phyloP scores from a whole-genome alignment of 2,329 filamentous ascomycete genomes.

The Cytospora piceicola region DNA sequence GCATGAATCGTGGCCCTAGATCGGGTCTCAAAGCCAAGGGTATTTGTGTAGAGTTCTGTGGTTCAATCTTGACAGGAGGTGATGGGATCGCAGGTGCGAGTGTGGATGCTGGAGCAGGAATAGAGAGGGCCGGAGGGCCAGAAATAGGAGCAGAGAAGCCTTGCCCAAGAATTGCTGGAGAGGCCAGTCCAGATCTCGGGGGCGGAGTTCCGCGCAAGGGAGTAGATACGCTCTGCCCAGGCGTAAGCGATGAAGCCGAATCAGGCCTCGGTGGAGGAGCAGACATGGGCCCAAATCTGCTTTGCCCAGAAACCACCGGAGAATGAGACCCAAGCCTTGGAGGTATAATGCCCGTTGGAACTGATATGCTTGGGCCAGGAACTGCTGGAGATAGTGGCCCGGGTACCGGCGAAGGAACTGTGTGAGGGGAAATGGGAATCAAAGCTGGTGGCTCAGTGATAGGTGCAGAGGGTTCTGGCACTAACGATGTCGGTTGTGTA shows the following conservation, averaged over 20 bases:
- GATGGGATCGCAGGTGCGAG: conserved; percentile 8
- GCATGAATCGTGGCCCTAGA: conserved; percentile 29
- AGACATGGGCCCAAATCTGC: not conserved
- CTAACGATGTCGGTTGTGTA: conserved; percentile 26
- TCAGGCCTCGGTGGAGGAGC: conserved; percentile 7
- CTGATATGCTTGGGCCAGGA: not conserved
- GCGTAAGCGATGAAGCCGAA: conserved; percentile 3
- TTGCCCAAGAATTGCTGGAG: conserved; percentile 11
- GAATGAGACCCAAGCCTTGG: conserved; percentile 12
- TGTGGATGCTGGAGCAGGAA: conserved; percentile 13
- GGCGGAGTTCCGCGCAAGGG: conserved; percentile 28
- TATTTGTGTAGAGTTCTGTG: conserved; percentile 20
- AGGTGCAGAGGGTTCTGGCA: conserved; percentile 29
- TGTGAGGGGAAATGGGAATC: conserved; percentile 33
- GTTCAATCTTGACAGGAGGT: conserved; percentile 25
- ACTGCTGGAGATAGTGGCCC: conserved; percentile 9
- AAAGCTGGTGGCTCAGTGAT: conserved; percentile 29
- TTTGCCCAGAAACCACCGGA: conserved; percentile 11
- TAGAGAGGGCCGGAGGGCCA: conserved; percentile 9
- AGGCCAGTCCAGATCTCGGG: conserved; percentile 12
- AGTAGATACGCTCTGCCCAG: not conserved
- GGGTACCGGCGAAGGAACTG: conserved; percentile 8
- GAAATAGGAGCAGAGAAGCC: not conserved
- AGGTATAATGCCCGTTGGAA: conserved; percentile 26
- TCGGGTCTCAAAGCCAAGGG: conserved; percentile 28